Evolutionary conservation across 2,329 filamentous ascomycete species (phyloP).

Genomic region (Cytospora paraplurivora): DNA sequence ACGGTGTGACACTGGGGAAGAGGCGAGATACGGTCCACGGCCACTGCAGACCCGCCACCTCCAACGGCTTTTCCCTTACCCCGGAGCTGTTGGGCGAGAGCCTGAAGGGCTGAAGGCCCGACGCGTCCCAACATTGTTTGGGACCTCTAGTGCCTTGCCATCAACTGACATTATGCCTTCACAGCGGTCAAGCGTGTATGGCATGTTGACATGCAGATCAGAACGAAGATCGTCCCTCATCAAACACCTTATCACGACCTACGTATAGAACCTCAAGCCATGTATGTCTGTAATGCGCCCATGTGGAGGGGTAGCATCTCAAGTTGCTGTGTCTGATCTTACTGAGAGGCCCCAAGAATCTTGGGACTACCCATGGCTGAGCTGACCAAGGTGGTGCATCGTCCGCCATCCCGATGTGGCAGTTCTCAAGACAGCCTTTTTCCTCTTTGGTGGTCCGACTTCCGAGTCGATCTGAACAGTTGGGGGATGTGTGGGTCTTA

Average conservation of each 20-base stretch:
- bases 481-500: not conserved
- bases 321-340: too few species aligned
- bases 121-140: constrained; percentile 21
- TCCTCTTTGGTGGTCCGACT: too few species aligned
- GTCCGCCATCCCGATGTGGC: not conserved
- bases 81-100: constrained; percentile 18
- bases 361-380: not conserved
- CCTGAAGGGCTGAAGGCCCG: not conserved
- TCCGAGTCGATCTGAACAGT: not conserved
- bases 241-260: too few species aligned
- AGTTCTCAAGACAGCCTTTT: not conserved
- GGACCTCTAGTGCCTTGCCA: not conserved
- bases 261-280: not conserved
- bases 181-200: not conserved
- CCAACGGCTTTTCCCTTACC: not conserved
- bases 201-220: too few species aligned
- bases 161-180: too few species aligned
- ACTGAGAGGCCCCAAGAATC: too few species aligned
- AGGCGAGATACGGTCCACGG: not conserved
- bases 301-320: not conserved
- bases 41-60: constrained; percentile 10
- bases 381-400: not conserved
- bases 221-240: too few species aligned
- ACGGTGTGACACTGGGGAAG: constrained; percentile 10
- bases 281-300: not conserved